Evolutionary conservation across 768 basidiomycete genomes (phyloP), one percentile per base, ranked within the genome.

Genomic region (Suillus fuscotomentosus): DNA sequence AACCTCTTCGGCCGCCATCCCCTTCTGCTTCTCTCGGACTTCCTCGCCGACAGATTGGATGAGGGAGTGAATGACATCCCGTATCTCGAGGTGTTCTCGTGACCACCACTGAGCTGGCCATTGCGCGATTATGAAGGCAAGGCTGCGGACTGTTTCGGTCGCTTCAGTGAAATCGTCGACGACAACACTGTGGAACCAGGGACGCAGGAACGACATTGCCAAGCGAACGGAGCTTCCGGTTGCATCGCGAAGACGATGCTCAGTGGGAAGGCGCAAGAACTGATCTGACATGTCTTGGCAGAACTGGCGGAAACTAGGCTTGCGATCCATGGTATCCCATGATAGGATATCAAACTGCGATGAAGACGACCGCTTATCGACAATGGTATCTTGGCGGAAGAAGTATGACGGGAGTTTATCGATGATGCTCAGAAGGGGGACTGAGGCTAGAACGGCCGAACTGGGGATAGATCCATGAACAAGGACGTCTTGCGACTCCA

Each of bases 401-500:
- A 91, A 90, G 71, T 92, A 93, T 15, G 88, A 88, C 1, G 91
- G 91, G 47, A 93, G 81, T 68, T 84, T 87, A 65, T 84, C 81
- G 65, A 93, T 76, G 63, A 93, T 74, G 22, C 82, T 80, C 47
- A 86, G 78, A 59, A 93, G 83, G 1, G 91, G 89, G 27, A 93
- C 78, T 17, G 91, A 92, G 20, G 88, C 79, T 22, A 90, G 79
- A 63, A 93, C 84, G 10, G 90, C 89, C 24, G 80, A 78, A 24
- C 81, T 78, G 41, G 91, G 89, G 65, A 93, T 84, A 69, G 82
- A 84, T 38, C 88, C 88, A 70, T 88, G 81, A 45, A 92, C 82
- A 63, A 92, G 86, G 41, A 91, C 90, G 64, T 86, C 84, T 71
- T 92, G 91, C 11, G 91, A 87, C 71, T 92, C 91, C 64, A 87